phyloP scores from a whole-genome alignment of 495 filamentous ascomycete genomes.

The Talaromyces proteolyticus region DNA sequence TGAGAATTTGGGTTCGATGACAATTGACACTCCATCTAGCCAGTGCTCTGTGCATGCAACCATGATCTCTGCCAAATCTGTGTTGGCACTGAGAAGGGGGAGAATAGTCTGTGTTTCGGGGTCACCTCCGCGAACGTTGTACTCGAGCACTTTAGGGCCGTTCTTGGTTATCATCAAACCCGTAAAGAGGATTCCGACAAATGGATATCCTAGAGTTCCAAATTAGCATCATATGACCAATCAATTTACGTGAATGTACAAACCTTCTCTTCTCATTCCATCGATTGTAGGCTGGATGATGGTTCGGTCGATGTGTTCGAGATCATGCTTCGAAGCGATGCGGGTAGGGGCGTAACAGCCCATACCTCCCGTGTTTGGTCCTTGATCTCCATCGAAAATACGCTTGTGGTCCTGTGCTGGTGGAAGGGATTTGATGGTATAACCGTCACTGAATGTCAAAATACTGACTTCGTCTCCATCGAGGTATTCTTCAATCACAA shows the following conservation, averaged over 20 bases:
- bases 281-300: slow-evolving; percentile 87
- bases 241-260: slow-evolving; percentile 6
- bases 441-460: slow-evolving; percentile 85
- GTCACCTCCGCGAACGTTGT: slow-evolving; percentile 95
- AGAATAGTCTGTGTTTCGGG: slow-evolving; percentile 93
- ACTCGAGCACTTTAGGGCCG: slow-evolving; percentile 88
- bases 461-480: slow-evolving; percentile 91
- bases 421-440: slow-evolving; percentile 76
- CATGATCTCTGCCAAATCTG: slow-evolving; percentile 88
- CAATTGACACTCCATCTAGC: slow-evolving; percentile 64
- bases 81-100: slow-evolving; percentile 69
- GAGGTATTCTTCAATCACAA: slow-evolving; percentile 94
- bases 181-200: slow-evolving; percentile 86
- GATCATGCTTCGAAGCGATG: slow-evolving; percentile 67
- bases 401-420: slow-evolving; percentile 96
- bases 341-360: slow-evolving; percentile 91
- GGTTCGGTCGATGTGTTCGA: slow-evolving; percentile 72
- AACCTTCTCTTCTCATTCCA: slow-evolving; percentile 74
- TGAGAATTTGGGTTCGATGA: slow-evolving; percentile 62
- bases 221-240: slow-evolving; percentile 12
- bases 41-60: slow-evolving; percentile 73
- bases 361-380: slow-evolving; percentile 97
- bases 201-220: slow-evolving; percentile 49
- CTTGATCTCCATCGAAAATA: slow-evolving; percentile 83
- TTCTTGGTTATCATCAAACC: slow-evolving; percentile 90